Base-by-base conservation (phyloP, 2,329 filamentous ascomycete species). In the Beauveria caledonica region DNA sequence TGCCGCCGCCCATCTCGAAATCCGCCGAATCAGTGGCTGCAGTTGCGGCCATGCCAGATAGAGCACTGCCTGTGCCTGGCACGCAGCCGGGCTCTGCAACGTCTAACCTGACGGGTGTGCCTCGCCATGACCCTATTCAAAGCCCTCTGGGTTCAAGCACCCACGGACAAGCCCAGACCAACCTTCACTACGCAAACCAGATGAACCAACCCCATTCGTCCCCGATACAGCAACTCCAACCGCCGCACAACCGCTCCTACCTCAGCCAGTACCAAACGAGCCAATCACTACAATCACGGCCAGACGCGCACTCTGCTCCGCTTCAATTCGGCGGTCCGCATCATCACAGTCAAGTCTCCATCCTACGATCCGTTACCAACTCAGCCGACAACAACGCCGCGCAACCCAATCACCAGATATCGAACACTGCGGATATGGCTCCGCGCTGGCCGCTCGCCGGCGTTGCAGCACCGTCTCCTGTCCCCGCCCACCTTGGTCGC, bases 51-150 rank as follows among this genome's bases (percentile, higher is more conserved):
- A 62, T 58, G 60, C 50, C 56, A 9, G 61, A 60, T 15, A 45
- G 61, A 21, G 59, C 64, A 9, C 63, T 66, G 2, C 66, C 65
- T n/a, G 60, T 62, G 13, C 66, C 63, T 3, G 64, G 63, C 13
- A 63, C 62, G 7, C 66, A 67, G 57, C 69, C 66, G 7, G 64
- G 67, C 11, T 65, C 66, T 17, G 66, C 66, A 46, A 60, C 68
- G 5, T 25, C 60, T 5, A 45, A 46, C 58, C 15, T 39, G 23
- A 44, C 60, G n/a, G 58, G 42, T 17, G 48, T 44, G 5, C 33
- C 42, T n/a, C 48, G 50, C 2, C 49, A n/a, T 19, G 42, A 36
- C 19, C 42, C 49, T 19, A 15, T 54, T 9, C 49, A 33, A 36
- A 25, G 23, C 21, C 10, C 51, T 4, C n/a, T 48, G 3, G 19